Conservation (phyloP, 2,329 filamentous ascomycete species). For the Bisporella sp. region DNA sequence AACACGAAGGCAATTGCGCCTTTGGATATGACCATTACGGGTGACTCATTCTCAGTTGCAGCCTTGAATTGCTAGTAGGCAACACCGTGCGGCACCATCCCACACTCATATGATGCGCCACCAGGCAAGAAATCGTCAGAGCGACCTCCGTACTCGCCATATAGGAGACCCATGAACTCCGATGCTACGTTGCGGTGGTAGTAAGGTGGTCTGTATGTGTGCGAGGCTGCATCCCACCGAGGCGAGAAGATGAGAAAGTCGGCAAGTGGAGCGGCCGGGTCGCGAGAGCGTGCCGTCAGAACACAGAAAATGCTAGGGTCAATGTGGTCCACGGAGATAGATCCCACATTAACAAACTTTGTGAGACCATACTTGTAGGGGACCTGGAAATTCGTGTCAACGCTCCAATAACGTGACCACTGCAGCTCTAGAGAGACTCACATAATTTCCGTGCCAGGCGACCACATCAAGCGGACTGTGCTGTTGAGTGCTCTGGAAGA, state of each 20-base stretch:
- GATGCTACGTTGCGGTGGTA: constrained; percentile 48
- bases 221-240: constrained; percentile 55
- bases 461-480: constrained; percentile 74
- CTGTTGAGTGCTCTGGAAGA: constrained; percentile 56
- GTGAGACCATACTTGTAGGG: constrained; percentile 74
- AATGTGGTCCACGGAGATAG: constrained; percentile 55
- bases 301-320: constrained; percentile 63
- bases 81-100: constrained; percentile 41
- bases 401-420: too few relatives aligned
- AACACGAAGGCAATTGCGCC: constrained; percentile 45
- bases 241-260: constrained; percentile 66
- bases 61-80: constrained; percentile 37
- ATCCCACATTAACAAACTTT: constrained; percentile 52
- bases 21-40: constrained; percentile 38
- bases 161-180: constrained; percentile 39
- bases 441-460: constrained; percentile 64
- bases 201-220: constrained; percentile 52
- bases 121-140: constrained; percentile 52
- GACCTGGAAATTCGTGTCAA: constrained; percentile 20
- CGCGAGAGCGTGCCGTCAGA: constrained; percentile 50
- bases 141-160: constrained; percentile 51
- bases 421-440: not conserved
- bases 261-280: constrained; percentile 47
- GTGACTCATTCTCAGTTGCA: constrained; percentile 40
- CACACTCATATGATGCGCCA: constrained; percentile 34